These are phyloP conservation scores for Yamadazyma atlantica DNA, from an alignment of 1,139 yeast species.

Conservation along the genomic window DNA sequence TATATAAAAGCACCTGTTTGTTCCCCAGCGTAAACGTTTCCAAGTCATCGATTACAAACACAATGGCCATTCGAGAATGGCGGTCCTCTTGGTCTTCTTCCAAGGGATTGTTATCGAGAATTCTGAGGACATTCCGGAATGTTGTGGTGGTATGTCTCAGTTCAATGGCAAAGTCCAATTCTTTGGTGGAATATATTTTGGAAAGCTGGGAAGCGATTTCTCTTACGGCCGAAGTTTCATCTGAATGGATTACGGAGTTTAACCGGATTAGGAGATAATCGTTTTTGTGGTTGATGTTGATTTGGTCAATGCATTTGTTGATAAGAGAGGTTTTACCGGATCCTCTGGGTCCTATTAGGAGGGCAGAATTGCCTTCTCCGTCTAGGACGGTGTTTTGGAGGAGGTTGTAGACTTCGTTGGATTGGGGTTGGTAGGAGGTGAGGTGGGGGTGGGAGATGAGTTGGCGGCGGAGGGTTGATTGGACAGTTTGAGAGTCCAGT, in stretches of 20 bases:
- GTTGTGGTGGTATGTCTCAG: constrained; percentile 42
- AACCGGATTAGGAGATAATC: constrained; percentile 63
- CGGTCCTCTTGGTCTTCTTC: constrained; percentile 7
- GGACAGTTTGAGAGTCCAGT: too few species aligned
- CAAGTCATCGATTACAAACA: constrained; percentile 82
- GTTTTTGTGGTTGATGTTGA: constrained; percentile 36
- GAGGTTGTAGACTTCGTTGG: constrained; percentile 10
- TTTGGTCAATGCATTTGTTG: constrained; percentile 52
- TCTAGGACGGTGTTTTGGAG: constrained; percentile 65
- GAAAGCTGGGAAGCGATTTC: constrained; percentile 87
- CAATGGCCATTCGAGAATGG: constrained; percentile 48
- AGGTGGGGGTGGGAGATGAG: constrained; percentile 1
- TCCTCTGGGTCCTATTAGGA: constrained; percentile 78
- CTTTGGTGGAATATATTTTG: constrained; percentile 26
- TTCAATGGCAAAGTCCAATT: constrained; percentile 39
- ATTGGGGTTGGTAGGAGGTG: constrained; percentile 5
- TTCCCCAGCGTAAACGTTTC: constrained; percentile 72
- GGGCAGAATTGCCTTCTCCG: constrained; percentile 78
- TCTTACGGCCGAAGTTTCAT: constrained; percentile 76
- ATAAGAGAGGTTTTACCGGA: constrained; percentile 73
- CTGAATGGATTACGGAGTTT: constrained; percentile 71
- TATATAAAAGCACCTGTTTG: constrained; percentile 82
- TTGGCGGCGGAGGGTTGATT: constrained; percentile 1
- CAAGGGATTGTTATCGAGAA: constrained; percentile 20
- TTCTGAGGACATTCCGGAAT: constrained; percentile 36